Conservation (phyloP, 2,329 filamentous ascomycete genomes). For the Plectosphaerella sp. region DNA sequence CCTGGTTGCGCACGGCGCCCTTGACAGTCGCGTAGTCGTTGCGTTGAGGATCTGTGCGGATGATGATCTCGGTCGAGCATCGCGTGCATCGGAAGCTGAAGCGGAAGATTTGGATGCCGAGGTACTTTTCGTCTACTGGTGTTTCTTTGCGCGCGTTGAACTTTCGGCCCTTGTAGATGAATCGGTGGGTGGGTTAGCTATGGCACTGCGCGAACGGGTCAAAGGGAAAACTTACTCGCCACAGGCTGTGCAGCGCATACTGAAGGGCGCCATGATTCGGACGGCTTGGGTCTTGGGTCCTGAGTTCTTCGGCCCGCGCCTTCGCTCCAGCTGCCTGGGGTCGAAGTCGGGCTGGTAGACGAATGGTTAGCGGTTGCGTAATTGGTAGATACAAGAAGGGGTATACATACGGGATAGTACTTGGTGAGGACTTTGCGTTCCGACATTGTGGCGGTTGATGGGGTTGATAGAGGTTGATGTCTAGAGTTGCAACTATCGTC, state of each 20-base stretch:
- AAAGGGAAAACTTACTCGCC: constrained; percentile 39
- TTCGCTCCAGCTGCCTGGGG: constrained; percentile 71
- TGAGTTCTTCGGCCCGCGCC: constrained; percentile 62
- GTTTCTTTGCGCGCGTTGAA: constrained; percentile 96
- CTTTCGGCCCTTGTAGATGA: constrained; percentile 88
- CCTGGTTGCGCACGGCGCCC: constrained; percentile 88
- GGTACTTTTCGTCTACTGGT: constrained; percentile 80
- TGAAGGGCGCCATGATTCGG: constrained; percentile 84
- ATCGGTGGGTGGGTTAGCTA: constrained; percentile 26
- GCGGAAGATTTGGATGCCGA: constrained; percentile 79
- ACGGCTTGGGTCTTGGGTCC: constrained; percentile 83
- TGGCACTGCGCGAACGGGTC: neutral
- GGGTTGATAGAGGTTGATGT: neutral
- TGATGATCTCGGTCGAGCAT: constrained; percentile 66
- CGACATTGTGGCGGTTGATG: constrained; percentile 57
- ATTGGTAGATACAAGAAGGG: neutral
- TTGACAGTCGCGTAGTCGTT: constrained; percentile 81
- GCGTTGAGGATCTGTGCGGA: constrained; percentile 92
- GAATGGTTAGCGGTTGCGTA: neutral
- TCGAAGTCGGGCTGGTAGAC: constrained; percentile 78
- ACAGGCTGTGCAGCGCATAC: constrained; percentile 62
- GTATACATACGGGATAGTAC: constrained; percentile 4
- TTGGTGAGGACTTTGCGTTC: constrained; percentile 74
- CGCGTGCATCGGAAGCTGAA: constrained; percentile 81
- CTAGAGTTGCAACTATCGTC: neutral